These are phyloP conservation scores for Macaranga tanarius DNA, from an alignment of 441 rosid genomes.

Conservation along the genomic window DNA sequence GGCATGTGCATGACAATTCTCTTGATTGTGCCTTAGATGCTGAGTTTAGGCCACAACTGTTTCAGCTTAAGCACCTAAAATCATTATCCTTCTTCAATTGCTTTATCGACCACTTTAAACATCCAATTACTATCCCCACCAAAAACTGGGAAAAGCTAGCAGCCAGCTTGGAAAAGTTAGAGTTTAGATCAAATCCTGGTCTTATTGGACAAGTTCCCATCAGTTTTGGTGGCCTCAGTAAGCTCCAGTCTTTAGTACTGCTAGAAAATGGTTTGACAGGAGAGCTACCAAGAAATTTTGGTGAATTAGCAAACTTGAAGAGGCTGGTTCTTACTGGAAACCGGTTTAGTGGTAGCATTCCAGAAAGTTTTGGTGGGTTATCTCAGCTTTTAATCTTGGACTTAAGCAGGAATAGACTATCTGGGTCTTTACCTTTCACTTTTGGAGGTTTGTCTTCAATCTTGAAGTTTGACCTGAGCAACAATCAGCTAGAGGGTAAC, in stretches of 20 bases:
- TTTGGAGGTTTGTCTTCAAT: slow-evolving; percentile 56
- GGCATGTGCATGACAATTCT: slow-evolving; percentile 68
- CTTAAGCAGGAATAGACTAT: slow-evolving; percentile 66
- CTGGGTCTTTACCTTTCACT: slow-evolving; percentile 58
- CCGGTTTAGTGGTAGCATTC: slow-evolving; percentile 56
- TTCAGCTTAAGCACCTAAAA: slow-evolving; percentile 70
- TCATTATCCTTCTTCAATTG: slow-evolving; percentile 67
- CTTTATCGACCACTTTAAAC: slow-evolving; percentile 46
- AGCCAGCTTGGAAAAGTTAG: slow-evolving; percentile 58
- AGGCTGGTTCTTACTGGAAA: slow-evolving; percentile 74
- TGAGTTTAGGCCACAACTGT: slow-evolving; percentile 62
- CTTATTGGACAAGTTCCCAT: slow-evolving; percentile 65
- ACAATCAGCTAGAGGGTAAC: slow-evolving; percentile 59
- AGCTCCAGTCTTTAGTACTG: slow-evolving; percentile 72
- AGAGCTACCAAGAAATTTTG: slow-evolving; percentile 43
- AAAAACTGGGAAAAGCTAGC: slow-evolving; percentile 57
- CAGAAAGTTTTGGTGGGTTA: slow-evolving; percentile 49
- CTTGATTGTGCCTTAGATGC: slow-evolving; percentile 55
- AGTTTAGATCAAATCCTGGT: slow-evolving; percentile 77
- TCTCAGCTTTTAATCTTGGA: slow-evolving; percentile 66
- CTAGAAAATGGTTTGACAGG: slow-evolving; percentile 68
- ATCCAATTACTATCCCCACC: slow-evolving; percentile 43
- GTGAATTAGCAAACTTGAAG: slow-evolving; percentile 52
- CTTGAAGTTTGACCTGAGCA: slow-evolving; percentile 82
- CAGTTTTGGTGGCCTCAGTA: slow-evolving; percentile 46